Evolutionary conservation across 179 eudicot genomes (phyloP), one percentile per base, ranked within the genome.

Genomic region (Beta corolliflora): DNA sequence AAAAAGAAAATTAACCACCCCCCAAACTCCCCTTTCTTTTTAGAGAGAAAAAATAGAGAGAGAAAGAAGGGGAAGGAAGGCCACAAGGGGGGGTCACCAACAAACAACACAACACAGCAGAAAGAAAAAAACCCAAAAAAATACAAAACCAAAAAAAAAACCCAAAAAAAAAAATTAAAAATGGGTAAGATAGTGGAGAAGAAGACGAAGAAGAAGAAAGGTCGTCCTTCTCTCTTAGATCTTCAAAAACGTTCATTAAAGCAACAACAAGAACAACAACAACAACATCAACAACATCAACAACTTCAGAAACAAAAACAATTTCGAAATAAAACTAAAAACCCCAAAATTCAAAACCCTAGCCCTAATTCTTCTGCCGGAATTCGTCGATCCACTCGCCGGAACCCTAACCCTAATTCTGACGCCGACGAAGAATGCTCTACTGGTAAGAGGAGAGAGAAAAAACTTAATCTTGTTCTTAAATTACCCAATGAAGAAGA

Each of bases 191-290:
- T 77, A 41, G 87, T 81, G 81, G 89, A 82, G 87, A 80, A 80
- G 89, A 85, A 77, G 90, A 87, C 76, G 89, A 89, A 79, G 88
- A 89, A 87, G 90, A 87, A 89, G 91, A 89, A 89, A 86, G 91
- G 91, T 13, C 84, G 88, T 3, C 92, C 92, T 13, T 89, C 92
- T 81, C 89, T 88, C 19, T 80, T 86, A 67, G 92, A 89, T 88
- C 88, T 89, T 73, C 92, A 89, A 67, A 89, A 88, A 54, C 90
- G 90, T n/a, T 55, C 70, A 21, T 72, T 89, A 73, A 87, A 89
- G 56, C 79, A 31, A 63, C 80, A 78, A 36, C 81, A 83, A 60
- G 50, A n/a, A n/a, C n/a, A 76, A 48, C 68, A 48, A 56, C 76
- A 79, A 54, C 75, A 71, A 44, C 69, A 56, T 60, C 46, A 55